These are phyloP conservation scores for Delonix regia DNA, from an alignment of 306 rosid genomes.

Conservation along the genomic window DNA sequence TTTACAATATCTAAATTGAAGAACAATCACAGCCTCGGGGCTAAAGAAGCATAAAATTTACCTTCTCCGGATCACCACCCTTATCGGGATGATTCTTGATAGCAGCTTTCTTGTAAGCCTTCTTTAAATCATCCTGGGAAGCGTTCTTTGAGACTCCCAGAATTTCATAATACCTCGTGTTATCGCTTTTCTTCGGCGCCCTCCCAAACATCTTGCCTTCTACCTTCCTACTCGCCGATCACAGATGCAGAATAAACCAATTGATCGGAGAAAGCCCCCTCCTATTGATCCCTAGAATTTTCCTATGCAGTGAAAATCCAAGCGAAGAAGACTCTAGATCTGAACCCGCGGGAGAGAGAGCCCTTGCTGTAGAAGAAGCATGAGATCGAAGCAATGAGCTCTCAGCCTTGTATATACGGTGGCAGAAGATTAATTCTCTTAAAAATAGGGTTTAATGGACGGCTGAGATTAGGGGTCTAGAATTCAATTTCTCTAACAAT, in stretches of 20 bases:
- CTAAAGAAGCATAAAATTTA: not conserved
- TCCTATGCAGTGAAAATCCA: too few relatives aligned
- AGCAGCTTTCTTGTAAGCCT: slow-evolving; percentile 90
- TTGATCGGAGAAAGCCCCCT: too few relatives aligned
- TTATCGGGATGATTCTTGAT: slow-evolving; percentile 92
- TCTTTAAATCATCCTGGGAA: slow-evolving; percentile 80
- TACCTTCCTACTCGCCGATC: not conserved
- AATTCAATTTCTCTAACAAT: not conserved
- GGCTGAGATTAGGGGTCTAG: slow-evolving; percentile 55
- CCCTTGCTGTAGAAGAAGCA: not conserved
- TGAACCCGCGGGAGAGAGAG: not conserved
- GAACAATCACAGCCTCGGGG: not conserved
- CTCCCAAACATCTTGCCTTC: slow-evolving; percentile 72
- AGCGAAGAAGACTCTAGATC: slow-evolving; percentile 24
- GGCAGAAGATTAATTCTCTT: not conserved
- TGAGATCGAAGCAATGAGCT: fast-evolving
- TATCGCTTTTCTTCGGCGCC: slow-evolving; percentile 72
- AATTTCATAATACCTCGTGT: slow-evolving; percentile 68
- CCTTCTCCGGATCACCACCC: slow-evolving; percentile 97
- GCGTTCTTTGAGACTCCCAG: slow-evolving; percentile 81
- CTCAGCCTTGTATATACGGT: not conserved
- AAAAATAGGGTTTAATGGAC: not conserved
- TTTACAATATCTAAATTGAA: too few relatives aligned
- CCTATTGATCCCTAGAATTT: slow-evolving; percentile 10
- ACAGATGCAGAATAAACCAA: not conserved